Percentiles rank a stretch among this genome's conserved stretches.
These are phyloP conservation scores for Rhodocollybia butyracea DNA, from an alignment of 768 basidiomycete genomes.

Conservation along the genomic window DNA sequence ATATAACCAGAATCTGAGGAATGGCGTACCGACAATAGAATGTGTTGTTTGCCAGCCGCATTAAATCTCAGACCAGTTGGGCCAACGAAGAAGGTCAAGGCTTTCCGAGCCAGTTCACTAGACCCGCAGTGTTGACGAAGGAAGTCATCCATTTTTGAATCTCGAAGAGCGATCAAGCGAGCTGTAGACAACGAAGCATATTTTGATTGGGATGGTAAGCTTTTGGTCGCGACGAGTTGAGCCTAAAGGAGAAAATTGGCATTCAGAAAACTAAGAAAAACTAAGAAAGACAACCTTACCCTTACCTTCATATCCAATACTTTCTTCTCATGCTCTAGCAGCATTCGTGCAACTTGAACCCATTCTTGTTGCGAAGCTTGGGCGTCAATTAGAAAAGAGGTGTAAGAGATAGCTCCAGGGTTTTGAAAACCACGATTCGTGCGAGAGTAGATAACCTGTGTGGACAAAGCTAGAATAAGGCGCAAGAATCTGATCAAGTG, in stretches of 20 bases:
- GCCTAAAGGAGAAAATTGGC: constrained; percentile 5
- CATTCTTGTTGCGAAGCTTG: background rate
- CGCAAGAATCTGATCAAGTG: constrained; percentile 57
- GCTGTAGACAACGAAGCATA: constrained; percentile 24
- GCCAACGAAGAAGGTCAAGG: constrained; percentile 25
- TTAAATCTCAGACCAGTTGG: constrained; percentile 23
- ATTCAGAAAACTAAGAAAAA: background rate
- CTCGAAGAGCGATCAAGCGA: constrained; percentile 26
- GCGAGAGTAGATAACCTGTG: background rate
- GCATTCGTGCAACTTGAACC: background rate
- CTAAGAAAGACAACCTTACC: background rate
- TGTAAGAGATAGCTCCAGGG: background rate
- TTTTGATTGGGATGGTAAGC: constrained; percentile 13
- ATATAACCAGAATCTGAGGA: too few species aligned
- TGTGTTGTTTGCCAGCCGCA: background rate
- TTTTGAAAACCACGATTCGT: background rate
- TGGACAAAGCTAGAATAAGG: constrained; percentile 34
- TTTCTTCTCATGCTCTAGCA: background rate
- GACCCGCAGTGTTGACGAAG: constrained; percentile 23
- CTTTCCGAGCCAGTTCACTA: constrained; percentile 18
- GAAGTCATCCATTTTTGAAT: constrained; percentile 24
- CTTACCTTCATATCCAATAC: background rate
- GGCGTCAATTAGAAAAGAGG: constrained; percentile 8
- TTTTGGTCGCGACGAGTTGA: background rate
- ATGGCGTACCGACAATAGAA: too few species aligned